Conservation (phyloP, 129 eudicot genomes). For the Erigeron canadensis region DNA sequence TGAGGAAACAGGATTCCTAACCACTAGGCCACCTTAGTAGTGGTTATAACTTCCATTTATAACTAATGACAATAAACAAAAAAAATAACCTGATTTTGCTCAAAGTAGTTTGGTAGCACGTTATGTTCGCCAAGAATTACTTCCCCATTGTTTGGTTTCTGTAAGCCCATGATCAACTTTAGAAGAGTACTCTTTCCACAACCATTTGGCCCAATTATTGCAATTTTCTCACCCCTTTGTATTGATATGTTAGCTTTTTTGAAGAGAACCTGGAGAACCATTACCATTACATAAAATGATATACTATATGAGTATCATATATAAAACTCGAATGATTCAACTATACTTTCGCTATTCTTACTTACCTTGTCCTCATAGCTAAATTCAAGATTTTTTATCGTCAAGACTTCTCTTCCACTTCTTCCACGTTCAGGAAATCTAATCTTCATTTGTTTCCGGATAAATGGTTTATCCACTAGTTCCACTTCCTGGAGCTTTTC, state of each 20-base stretch:
- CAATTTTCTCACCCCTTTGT: conserved; percentile 91
- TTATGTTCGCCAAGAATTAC: conserved; percentile 86
- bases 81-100: conserved; percentile 88
- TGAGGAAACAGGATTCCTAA: no score
- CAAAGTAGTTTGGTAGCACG: conserved; percentile 91
- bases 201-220: conserved; percentile 93
- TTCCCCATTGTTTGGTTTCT: conserved; percentile 65
- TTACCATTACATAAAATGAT: background rate
- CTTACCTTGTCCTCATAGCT: conserved; percentile 76
- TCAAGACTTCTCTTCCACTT: conserved; percentile 73
- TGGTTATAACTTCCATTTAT: background rate
- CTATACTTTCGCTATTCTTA: background rate
- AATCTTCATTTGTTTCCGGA: conserved; percentile 92
- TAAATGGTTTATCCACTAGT: conserved; percentile 93
- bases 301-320: conserved; percentile 1
- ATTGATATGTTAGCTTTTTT: conserved; percentile 69
- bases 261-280: conserved; percentile 54
- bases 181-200: conserved; percentile 97
- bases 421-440: conserved; percentile 95
- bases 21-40: no score
- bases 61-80: background rate
- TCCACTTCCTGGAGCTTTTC: conserved; percentile 95
- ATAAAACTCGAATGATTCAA: background rate
- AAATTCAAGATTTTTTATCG: conserved; percentile 68
- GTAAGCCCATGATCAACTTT: conserved; percentile 76